These are phyloP conservation scores for Pugionium dolabratum DNA, from an alignment of 345 rosid genomes.

Conservation along the genomic window DNA sequence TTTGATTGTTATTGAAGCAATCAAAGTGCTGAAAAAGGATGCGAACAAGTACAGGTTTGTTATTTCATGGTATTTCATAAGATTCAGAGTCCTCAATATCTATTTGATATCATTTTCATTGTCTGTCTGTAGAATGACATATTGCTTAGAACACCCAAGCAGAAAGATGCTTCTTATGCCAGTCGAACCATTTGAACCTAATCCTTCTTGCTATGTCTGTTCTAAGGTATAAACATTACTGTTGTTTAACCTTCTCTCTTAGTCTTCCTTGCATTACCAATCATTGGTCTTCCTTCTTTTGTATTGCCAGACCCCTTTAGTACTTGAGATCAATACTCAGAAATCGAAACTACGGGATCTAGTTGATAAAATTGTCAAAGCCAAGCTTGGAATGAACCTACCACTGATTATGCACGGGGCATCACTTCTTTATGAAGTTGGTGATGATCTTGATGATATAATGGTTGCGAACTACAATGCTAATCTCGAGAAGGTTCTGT, in stretches of 20 bases:
- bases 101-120: not conserved
- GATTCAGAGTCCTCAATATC: constrained; percentile 2
- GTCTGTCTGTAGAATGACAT: constrained; percentile 71
- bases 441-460: constrained; percentile 89
- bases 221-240: constrained; percentile 62
- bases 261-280: constrained; percentile 20
- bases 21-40: constrained; percentile 84
- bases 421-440: constrained; percentile 89
- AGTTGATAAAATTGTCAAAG: constrained; percentile 90
- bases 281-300: constrained; percentile 27
- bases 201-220: constrained; percentile 94
- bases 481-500: constrained; percentile 87
- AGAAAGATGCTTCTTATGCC: constrained; percentile 97
- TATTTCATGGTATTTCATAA: constrained; percentile 1
- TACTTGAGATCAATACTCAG: constrained; percentile 79
- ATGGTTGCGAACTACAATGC: constrained; percentile 76
- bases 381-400: constrained; percentile 92
- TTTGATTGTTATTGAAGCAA: constrained; percentile 93
- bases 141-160: constrained; percentile 85
- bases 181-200: constrained; percentile 86
- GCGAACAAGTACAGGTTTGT: constrained; percentile 66
- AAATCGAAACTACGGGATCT: constrained; percentile 78
- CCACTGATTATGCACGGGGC: constrained; percentile 84
- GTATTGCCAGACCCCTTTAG: constrained; percentile 70
- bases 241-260: not conserved